Evolutionary conservation across 768 basidiomycete genomes (phyloP).

Genomic region (Phlebiopsis flavidoalba): DNA sequence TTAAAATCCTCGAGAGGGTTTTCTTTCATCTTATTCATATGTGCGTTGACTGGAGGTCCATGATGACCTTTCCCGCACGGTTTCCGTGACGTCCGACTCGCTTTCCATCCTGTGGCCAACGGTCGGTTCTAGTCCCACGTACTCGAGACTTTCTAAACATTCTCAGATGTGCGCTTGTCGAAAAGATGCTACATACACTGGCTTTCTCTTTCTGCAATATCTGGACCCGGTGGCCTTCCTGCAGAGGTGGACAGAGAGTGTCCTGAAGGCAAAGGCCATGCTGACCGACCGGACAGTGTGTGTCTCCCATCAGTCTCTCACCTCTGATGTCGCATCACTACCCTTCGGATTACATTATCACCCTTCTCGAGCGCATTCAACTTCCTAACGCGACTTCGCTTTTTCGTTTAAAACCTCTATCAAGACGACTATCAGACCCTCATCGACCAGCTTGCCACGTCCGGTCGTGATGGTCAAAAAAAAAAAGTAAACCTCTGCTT

Average conservation of each 20-base stretch:
- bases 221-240: constrained; percentile 47
- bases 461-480: constrained; percentile 29
- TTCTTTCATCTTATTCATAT: too few relatives aligned
- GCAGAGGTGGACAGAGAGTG: constrained; percentile 29
- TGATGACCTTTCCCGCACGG: constrained; percentile 36
- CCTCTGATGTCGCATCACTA: constrained; percentile 29
- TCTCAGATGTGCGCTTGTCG: constrained; percentile 44
- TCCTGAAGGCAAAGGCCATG: constrained; percentile 4
- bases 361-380: constrained; percentile 28
- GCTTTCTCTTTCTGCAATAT: constrained; percentile 46
- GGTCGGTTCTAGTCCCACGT: constrained; percentile 64
- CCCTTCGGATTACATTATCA: constrained; percentile 23
- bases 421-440: constrained; percentile 50
- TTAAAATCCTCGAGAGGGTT: too few relatives aligned
- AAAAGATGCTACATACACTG: constrained; percentile 50
- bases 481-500: constrained; percentile 43
- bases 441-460: constrained; percentile 36
- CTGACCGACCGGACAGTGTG: constrained; percentile 4
- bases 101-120: constrained; percentile 56
- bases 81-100: constrained; percentile 52
- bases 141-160: constrained; percentile 46
- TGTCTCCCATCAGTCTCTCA: constrained; percentile 20
- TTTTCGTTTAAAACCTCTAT: constrained; percentile 44
- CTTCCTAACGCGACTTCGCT: constrained; percentile 33
- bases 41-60: constrained; percentile 66